Evolutionary conservation across 257 asterid species (phyloP), one percentile per base, ranked within the genome.

Genomic region (Plantago major): DNA sequence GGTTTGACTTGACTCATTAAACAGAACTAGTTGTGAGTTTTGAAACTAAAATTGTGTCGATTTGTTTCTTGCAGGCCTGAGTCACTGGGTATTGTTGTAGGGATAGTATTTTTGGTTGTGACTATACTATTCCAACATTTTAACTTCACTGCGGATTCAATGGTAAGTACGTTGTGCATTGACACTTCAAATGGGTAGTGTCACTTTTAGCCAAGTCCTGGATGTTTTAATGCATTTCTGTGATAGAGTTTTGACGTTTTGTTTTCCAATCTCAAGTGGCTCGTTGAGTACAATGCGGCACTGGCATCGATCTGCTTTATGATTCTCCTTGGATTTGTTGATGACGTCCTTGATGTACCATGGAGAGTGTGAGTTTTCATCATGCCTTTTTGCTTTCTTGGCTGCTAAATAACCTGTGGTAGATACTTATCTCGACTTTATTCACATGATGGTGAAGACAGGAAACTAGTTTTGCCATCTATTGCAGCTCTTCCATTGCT

Each of bases 61-160:
- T n/a, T n/a, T n/a, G n/a, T n/a, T n/a, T n/a, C n/a, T n/a, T 69
- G 78, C 97, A 91, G 98, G 79, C 98, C 98, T 42, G 97, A 91
- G 67, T 89, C 98, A 1, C 69, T 91, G 83, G 98, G 98, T 26
- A 86, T 91, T 55, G 90, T 86, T 19, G 85, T 89, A 55, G 96
- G 90, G 65, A 78, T 77, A 38, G 87, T 91, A 51, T 91, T 88
- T 70, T 85, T 91, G 47, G 95, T 85, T 9, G 79, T 86, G 67
- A 77, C 89, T 22, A 91, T 88, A 71, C 76, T 91, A 77, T 91
- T 91, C 73, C 96, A 86, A 37, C 71, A 76, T 53, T 80, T 80
- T 63, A 84, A 85, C 80, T 80, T 83, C 78, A 77, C 53, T 12
- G 17, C 14, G 46, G 28, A 37, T 16, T 30, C 37, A 3, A 5